Percentiles rank a stretch among this genome's conserved stretches.
phyloP scores from a whole-genome alignment of 345 rosid genomes.

The Brassica napus region DNA sequence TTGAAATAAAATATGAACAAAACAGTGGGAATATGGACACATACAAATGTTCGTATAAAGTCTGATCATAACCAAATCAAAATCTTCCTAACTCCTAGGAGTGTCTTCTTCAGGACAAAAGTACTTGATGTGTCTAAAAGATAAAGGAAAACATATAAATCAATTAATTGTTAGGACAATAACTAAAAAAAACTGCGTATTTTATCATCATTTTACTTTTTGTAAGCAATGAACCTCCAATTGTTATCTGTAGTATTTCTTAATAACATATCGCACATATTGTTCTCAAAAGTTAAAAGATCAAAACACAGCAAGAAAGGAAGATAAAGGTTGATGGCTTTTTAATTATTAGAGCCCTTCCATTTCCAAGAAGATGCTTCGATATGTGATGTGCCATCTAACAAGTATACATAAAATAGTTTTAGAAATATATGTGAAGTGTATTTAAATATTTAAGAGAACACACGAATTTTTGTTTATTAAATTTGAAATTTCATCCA shows the following conservation, averaged over 20 bases:
- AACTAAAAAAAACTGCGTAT: constrained; percentile 17
- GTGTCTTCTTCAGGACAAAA: constrained; percentile 38
- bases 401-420: neutral
- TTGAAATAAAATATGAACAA: neutral
- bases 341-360: neutral
- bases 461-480: neutral
- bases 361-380: constrained; percentile 20
- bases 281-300: constrained; percentile 5
- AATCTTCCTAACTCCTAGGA: constrained; percentile 35
- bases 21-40: neutral
- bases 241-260: neutral
- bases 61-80: constrained; percentile 14
- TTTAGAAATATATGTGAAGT: neutral
- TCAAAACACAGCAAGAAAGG: neutral
- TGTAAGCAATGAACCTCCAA: constrained; percentile 6
- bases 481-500: neutral
- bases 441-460: neutral
- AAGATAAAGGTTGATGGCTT: constrained; percentile 27
- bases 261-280: constrained; percentile 2
- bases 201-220: constrained; percentile 32
- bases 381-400: constrained; percentile 5
- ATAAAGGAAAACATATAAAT: constrained; percentile 5
- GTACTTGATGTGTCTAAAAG: constrained; percentile 11
- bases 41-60: neutral
- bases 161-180: constrained; percentile 14